phyloP scores from a whole-genome alignment of 1,284 basidiomycete genomes.

The Moniliophthora roreri region DNA sequence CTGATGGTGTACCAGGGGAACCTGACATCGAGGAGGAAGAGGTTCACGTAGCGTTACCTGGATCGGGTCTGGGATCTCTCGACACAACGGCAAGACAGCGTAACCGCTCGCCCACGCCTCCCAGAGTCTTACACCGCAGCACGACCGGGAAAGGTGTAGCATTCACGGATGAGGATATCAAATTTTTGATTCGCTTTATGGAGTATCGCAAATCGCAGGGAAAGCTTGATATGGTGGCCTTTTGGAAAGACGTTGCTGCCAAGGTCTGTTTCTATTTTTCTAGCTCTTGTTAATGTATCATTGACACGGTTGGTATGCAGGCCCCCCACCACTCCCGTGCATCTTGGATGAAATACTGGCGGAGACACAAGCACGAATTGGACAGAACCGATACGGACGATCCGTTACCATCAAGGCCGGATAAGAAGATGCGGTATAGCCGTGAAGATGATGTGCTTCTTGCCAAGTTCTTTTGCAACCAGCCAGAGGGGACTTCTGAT shows the following conservation, averaged over 20 bases:
- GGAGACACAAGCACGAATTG: constrained; percentile 79
- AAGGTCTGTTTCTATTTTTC: constrained; percentile 47
- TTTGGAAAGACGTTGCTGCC: constrained; percentile 80
- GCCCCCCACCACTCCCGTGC: constrained; percentile 84
- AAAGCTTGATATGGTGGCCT: constrained; percentile 75
- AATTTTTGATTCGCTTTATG: constrained; percentile 71
- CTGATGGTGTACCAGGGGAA: constrained; percentile 36
- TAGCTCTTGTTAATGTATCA: not conserved
- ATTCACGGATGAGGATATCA: constrained; percentile 77
- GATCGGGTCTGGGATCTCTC: constrained; percentile 45
- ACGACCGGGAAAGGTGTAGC: constrained; percentile 86
- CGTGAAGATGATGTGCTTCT: constrained; percentile 72
- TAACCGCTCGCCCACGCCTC: constrained; percentile 74
- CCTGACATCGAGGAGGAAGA: constrained; percentile 38
- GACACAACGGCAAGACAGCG: constrained; percentile 36
- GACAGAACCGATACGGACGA: constrained; percentile 54
- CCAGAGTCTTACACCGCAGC: constrained; percentile 71
- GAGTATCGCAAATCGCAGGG: constrained; percentile 71
- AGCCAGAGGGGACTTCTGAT: constrained; percentile 76
- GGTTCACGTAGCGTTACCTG: constrained; percentile 25
- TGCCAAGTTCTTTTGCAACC: constrained; percentile 66
- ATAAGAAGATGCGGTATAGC: constrained; percentile 84
- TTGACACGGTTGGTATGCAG: constrained; percentile 31
- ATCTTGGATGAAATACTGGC: constrained; percentile 89
- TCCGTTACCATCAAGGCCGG: constrained; percentile 69